A percentile compares a stretch with the other conserved stretches of the same genome.
These are phyloP conservation scores for Santalum album DNA, from an alignment of 164 flowering plant genomes.

Conservation along the genomic window DNA sequence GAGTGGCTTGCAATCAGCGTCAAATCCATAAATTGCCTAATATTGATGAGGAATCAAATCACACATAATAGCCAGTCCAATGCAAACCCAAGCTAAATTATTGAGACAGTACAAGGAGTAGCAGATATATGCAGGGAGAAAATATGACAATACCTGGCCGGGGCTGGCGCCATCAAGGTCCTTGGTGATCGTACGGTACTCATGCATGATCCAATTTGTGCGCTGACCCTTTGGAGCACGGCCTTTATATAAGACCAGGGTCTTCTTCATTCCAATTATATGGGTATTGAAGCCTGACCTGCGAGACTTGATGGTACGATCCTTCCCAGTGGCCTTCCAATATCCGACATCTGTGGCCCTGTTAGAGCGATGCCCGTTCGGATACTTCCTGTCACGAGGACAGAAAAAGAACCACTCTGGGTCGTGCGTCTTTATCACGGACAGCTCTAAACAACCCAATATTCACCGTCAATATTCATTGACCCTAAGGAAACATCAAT, in stretches of 20 bases:
- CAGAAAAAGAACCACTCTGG: slow-evolving; percentile 51
- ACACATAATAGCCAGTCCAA: too few species aligned
- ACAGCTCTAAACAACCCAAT: slow-evolving; percentile 14
- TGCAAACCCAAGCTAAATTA: too few species aligned
- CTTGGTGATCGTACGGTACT: slow-evolving; percentile 25
- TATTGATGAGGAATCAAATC: too few species aligned
- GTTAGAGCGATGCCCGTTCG: slow-evolving; percentile 35
- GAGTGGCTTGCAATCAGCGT: too few species aligned
- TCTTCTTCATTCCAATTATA: slow-evolving; percentile 34
- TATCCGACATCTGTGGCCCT: slow-evolving; percentile 38
- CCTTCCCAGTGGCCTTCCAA: too few species aligned
- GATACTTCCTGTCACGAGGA: slow-evolving; percentile 37
- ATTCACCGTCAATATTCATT: background rate
- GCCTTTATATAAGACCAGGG: slow-evolving; percentile 28
- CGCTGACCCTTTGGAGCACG: slow-evolving; percentile 33
- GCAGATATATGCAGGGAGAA: background rate
- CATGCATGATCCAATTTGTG: slow-evolving; percentile 39
- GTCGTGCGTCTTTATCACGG: slow-evolving; percentile 32
- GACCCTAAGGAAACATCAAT: background rate
- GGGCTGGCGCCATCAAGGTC: slow-evolving; percentile 34
- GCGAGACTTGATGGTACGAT: slow-evolving; percentile 28
- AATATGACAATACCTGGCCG: slow-evolving; percentile 23
- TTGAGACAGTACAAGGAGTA: too few species aligned
- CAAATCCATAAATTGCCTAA: too few species aligned
- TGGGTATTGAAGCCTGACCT: slow-evolving; percentile 6